Conservation (phyloP, 352 stramenopile genomes). For the Pythium brachiatum region DNA sequence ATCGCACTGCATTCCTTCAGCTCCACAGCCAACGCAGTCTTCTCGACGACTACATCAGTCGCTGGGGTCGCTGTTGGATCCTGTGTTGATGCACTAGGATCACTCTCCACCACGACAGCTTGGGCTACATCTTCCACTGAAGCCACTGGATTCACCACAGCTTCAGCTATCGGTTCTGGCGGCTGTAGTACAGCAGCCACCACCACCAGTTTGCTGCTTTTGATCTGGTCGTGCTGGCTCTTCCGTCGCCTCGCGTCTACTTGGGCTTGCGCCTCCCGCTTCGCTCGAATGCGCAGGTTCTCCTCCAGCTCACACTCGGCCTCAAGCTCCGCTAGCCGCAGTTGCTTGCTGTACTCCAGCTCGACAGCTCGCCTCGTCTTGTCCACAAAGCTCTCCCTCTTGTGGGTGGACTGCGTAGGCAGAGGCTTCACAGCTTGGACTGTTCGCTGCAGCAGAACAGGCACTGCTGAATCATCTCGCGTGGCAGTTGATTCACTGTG, state of each 20-base stretch:
- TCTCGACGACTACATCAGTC: too few relatives aligned
- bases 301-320: constrained; percentile 74
- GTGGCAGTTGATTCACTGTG: background rate
- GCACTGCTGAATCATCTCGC: background rate
- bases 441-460: background rate
- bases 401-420: background rate
- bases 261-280: constrained; percentile 33
- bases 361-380: constrained; percentile 56
- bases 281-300: constrained; percentile 62
- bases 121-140: too few relatives aligned
- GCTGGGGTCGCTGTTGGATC: too few relatives aligned
- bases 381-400: constrained; percentile 51
- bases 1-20: too few relatives aligned
- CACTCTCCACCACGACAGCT: too few relatives aligned
- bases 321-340: constrained; percentile 63
- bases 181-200: too few relatives aligned
- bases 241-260: constrained; percentile 19
- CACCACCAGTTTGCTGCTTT: background rate
- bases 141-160: too few relatives aligned
- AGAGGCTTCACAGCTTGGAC: constrained; percentile 7
- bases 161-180: too few relatives aligned
- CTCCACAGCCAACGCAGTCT: too few relatives aligned
- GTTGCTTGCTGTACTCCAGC: constrained; percentile 64
- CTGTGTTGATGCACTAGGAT: too few relatives aligned
- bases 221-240: background rate